A percentile compares a stretch with the other conserved stretches of the same genome.
Evolutionary conservation across 768 basidiomycete species (phyloP).

Genomic region (Russula griseocarnosa): DNA sequence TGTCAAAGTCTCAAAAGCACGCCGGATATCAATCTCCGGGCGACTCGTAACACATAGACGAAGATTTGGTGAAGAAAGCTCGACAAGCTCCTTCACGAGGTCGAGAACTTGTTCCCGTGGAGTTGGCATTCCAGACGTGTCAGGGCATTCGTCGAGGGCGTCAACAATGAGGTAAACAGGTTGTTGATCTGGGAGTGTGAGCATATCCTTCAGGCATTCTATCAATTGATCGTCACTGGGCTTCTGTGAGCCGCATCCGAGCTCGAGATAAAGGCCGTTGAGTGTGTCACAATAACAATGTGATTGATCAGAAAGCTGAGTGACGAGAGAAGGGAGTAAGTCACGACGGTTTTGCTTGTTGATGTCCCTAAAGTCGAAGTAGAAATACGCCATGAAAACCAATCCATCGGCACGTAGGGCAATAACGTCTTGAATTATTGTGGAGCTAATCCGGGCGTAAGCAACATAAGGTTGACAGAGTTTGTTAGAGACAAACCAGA

Average conservation of each 20-base stretch:
- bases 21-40: neutral
- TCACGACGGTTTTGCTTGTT: neutral
- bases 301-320: neutral
- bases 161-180: neutral
- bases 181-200: neutral
- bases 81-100: neutral
- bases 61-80: neutral
- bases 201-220: neutral
- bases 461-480: neutral
- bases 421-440: neutral
- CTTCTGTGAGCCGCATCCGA: neutral
- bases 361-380: neutral
- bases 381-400: neutral
- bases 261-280: neutral
- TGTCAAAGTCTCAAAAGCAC: neutral
- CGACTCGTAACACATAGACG: slow-evolving; percentile 5
- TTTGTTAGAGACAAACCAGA: neutral
- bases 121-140: neutral
- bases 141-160: neutral
- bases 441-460: neutral
- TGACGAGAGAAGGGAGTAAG: neutral
- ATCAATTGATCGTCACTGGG: neutral
- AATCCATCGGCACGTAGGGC: too few species aligned
- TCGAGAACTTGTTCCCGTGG: neutral
- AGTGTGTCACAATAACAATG: neutral